Conservation (phyloP, 176 grass and related monocot species). For the Phragmites australis region DNA sequence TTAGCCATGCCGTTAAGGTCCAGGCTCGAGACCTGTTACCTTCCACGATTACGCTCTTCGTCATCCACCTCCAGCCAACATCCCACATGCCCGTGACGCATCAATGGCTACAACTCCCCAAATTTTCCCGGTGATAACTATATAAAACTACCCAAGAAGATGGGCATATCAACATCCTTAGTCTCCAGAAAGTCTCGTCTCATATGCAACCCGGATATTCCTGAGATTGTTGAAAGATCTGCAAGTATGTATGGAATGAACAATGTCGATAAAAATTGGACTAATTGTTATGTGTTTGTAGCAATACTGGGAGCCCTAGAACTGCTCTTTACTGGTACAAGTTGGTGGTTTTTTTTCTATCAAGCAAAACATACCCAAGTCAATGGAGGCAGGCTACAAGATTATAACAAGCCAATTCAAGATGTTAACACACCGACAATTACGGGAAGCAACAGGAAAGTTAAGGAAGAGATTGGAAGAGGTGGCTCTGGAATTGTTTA, state of each 20-base stretch:
- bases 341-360: slow-evolving; percentile 72
- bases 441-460: slow-evolving; percentile 58
- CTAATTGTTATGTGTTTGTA: slow-evolving; percentile 55
- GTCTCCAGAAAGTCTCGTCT: slow-evolving; percentile 24
- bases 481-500: slow-evolving; percentile 67
- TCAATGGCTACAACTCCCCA: slow-evolving; percentile 53
- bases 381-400: slow-evolving; percentile 62
- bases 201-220: slow-evolving; percentile 23
- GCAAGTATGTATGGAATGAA: slow-evolving; percentile 46
- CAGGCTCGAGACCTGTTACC: too few species aligned
- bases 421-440: slow-evolving; percentile 57
- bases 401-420: slow-evolving; percentile 64
- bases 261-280: slow-evolving; percentile 41
- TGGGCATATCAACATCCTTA: slow-evolving; percentile 10
- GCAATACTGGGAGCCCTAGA: slow-evolving; percentile 50
- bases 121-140: slow-evolving; percentile 54
- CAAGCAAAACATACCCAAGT: slow-evolving; percentile 45
- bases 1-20: too few species aligned
- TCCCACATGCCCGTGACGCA: slow-evolving; percentile 5
- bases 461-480: slow-evolving; percentile 84
- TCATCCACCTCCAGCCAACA: too few species aligned
- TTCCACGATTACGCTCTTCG: too few species aligned
- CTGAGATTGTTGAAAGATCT: slow-evolving; percentile 32
- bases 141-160: slow-evolving; percentile 59
- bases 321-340: slow-evolving; percentile 47